Evolutionary conservation across 306 rosid species (phyloP).

Genomic region (Albizia julibrissin): DNA sequence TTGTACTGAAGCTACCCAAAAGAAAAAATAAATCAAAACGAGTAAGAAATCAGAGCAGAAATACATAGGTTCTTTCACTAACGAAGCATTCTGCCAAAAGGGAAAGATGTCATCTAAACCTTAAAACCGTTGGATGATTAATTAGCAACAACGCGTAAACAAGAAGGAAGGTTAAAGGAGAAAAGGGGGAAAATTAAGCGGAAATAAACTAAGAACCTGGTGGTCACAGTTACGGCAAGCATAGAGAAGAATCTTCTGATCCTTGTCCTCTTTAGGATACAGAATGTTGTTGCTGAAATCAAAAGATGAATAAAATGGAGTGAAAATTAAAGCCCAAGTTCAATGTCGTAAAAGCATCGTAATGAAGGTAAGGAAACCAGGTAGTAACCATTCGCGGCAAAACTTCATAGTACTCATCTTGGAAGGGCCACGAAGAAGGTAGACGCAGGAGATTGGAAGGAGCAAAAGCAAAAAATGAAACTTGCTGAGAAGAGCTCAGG

Average conservation of each 20-base stretch:
- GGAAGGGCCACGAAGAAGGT: neutral
- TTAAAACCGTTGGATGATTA: neutral
- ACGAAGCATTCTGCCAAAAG: neutral
- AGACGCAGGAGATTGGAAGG: neutral
- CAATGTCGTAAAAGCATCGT: neutral
- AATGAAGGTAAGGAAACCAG: conserved; percentile 1
- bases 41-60: neutral
- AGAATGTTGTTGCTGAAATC: conserved; percentile 84
- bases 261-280: conserved; percentile 92
- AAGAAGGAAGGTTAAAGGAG: neutral
- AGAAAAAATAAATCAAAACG: neutral
- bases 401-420: conserved; percentile 98
- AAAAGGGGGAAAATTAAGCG: neutral
- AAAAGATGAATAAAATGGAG: neutral
- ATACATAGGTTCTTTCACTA: neutral
- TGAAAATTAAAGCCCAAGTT: neutral
- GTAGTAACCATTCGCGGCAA: conserved; percentile 90
- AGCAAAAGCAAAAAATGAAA: neutral
- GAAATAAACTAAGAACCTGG: conserved; percentile 52
- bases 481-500: neutral
- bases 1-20: neutral
- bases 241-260: conserved; percentile 71
- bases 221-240: conserved; percentile 99
- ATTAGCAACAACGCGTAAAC: neutral
- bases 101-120: neutral